These are phyloP conservation scores for Aspergillus sp. DNA, from an alignment of 2,329 filamentous ascomycete genomes.

Conservation along the genomic window DNA sequence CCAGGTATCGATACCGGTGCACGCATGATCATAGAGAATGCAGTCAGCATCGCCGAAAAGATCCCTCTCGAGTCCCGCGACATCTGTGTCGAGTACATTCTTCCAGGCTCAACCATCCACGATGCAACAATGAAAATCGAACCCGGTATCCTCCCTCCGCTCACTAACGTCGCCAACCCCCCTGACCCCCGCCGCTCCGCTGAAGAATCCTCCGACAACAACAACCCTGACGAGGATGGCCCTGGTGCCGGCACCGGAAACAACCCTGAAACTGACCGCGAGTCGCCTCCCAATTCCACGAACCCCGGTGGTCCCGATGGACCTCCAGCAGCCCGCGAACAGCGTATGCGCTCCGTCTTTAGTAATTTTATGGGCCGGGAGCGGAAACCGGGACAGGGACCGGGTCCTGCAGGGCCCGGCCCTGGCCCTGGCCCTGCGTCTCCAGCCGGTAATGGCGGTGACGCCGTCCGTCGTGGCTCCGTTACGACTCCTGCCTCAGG, in stretches of 20 bases:
- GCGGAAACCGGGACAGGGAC: constrained; percentile 2
- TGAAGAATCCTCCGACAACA: constrained; percentile 19
- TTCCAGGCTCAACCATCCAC: constrained; percentile 71
- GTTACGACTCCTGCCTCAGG: constrained; percentile 2
- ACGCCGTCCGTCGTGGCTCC: neutral
- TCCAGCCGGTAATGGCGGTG: neutral
- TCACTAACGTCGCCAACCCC: constrained; percentile 36
- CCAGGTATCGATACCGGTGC: constrained; percentile 83
- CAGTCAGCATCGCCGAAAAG: constrained; percentile 80
- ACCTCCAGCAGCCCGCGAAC: constrained; percentile 14
- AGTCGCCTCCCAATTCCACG: neutral
- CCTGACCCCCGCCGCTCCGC: constrained; percentile 16
- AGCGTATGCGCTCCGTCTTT: constrained; percentile 41
- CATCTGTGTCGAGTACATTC: constrained; percentile 80
- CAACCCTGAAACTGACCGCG: neutral
- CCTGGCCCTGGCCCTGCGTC: neutral
- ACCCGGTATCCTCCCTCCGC: constrained; percentile 57
- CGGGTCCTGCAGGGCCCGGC: neutral
- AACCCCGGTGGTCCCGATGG: neutral
- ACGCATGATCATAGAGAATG: constrained; percentile 89
- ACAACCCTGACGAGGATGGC: neutral
- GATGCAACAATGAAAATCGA: constrained; percentile 84
- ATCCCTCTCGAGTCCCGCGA: constrained; percentile 89
- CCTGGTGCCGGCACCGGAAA: neutral
- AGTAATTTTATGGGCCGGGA: constrained; percentile 7